Evolutionary conservation across 140 eudicot species (phyloP), one percentile per base, ranked within the genome.

Genomic region (Flaveria floridana): DNA sequence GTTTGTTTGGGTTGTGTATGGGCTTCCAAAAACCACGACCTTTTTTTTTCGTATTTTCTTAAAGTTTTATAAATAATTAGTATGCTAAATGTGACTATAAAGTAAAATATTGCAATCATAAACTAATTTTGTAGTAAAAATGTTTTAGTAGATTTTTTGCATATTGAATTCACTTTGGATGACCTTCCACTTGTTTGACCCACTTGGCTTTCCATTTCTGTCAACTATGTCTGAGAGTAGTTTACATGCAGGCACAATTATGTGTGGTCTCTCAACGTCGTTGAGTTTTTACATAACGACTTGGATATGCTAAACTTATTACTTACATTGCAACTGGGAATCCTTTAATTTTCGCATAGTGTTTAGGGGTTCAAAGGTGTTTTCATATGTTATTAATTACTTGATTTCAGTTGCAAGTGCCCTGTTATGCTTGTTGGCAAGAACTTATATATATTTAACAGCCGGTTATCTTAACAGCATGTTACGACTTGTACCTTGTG

Each of bases 301-400:
- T 75, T 73, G 70, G 70, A 41, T 65, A 73, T 65, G 70, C 70
- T 66, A 42, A 79, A 73, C 69, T 64, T 79, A 64, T 63, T 72
- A 79, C 16, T 39, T 65, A 73, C 62, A 55, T 81, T 59, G 85
- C 48, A 73, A 64, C 19, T 13, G 44, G 37, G 78, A 86, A 84
- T 83, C 83, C 86, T 72, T 76, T 80, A 80, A 82, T 75, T 71
- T 67, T 30, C 58, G 65, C 53, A 41, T 37, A 59, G 9, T 2
- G 56, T 26, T 75, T 48, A 77, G 37, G 62, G 81, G 77, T 72
- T 66, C 82, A 75, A 65, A 80, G 82, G 84, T 63, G 85, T 75
- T 86, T 84, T 84, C 82, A 26, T 73, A 57, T 70, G 64, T 51
- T 25, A 1, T 21, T 75, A 6, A 46, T 70, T 58, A 37, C 58